Percentiles rank a stretch among this genome's conserved stretches.
These are phyloP conservation scores for Teratosphaeriaceae sp. DNA, from an alignment of 2,329 filamentous ascomycete genomes.

Conservation along the genomic window DNA sequence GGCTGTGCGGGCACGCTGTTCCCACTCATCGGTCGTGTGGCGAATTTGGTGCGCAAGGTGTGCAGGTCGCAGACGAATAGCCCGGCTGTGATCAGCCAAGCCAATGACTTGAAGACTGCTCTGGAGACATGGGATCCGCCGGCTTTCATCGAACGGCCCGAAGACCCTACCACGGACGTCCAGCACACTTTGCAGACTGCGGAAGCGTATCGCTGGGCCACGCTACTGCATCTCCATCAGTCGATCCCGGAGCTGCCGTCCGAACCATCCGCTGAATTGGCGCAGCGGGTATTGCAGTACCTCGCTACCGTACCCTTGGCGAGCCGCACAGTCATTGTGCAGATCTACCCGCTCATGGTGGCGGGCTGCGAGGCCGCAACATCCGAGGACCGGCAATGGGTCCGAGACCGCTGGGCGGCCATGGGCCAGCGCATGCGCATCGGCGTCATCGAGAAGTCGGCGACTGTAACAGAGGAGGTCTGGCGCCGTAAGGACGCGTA, in stretches of 20 bases:
- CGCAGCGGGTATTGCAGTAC: conserved; percentile 54
- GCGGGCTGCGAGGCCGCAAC: conserved; percentile 59
- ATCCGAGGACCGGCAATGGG: conserved; percentile 57
- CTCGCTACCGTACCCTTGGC: conserved; percentile 57
- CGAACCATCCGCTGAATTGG: conserved; percentile 49
- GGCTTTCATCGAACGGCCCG: conserved; percentile 51
- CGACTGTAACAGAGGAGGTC: conserved; percentile 59
- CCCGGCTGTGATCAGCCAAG: conserved; percentile 54
- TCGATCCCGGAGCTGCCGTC: conserved; percentile 63
- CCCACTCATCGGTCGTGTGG: conserved; percentile 60
- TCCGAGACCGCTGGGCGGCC: conserved; percentile 54
- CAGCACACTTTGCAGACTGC: conserved; percentile 61
- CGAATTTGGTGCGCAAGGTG: conserved; percentile 58
- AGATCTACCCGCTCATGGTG: conserved; percentile 62
- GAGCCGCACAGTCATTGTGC: conserved; percentile 59
- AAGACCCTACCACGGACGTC: conserved; percentile 57
- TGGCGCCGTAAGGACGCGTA: conserved; percentile 57
- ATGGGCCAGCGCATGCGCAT: conserved; percentile 59
- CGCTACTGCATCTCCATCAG: conserved; percentile 59
- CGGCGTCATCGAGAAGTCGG: conserved; percentile 59
- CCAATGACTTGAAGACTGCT: conserved; percentile 53
- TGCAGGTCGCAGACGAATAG: conserved; percentile 49
- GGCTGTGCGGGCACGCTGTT: conserved; percentile 62
- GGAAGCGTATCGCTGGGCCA: conserved; percentile 61
- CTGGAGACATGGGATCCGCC: conserved; percentile 58